phyloP scores from a whole-genome alignment of 2,329 filamentous ascomycete genomes.

The Alternaria brassicicola region DNA sequence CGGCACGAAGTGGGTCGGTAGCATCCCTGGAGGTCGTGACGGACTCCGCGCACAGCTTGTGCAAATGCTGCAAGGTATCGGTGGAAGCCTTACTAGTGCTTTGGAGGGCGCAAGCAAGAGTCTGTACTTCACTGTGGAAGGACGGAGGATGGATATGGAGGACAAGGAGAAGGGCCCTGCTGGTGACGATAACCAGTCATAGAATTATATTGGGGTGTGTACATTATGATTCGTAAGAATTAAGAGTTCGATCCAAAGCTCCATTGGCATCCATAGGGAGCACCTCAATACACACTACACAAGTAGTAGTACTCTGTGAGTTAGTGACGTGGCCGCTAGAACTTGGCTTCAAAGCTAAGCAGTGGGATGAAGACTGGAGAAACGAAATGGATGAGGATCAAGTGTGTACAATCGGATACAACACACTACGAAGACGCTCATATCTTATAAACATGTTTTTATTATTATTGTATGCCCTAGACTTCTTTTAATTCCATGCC shows the following conservation, averaged over 20 bases:
- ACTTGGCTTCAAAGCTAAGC: background rate
- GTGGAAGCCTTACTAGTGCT: slow-evolving; percentile 75
- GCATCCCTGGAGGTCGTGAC: slow-evolving; percentile 81
- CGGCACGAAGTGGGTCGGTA: slow-evolving; percentile 72
- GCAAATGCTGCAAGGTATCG: slow-evolving; percentile 77
- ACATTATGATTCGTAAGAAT: background rate
- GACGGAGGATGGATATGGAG: slow-evolving; percentile 79
- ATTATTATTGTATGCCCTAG: background rate
- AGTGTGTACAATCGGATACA: background rate
- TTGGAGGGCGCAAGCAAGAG: slow-evolving; percentile 81
- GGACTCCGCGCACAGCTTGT: slow-evolving; percentile 83
- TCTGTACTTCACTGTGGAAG: slow-evolving; percentile 87
- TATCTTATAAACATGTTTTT: background rate
- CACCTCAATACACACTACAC: background rate
- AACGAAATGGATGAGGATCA: background rate
- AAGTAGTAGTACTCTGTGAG: background rate
- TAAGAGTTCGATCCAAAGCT: background rate
- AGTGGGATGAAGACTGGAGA: background rate
- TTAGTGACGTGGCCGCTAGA: background rate
- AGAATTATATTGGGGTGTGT: background rate
- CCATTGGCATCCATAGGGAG: background rate
- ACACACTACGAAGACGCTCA: background rate
- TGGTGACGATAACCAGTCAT: slow-evolving; percentile 25
- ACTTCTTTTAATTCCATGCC: background rate
- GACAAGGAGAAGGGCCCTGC: slow-evolving; percentile 61